Percentiles rank a stretch among this genome's conserved stretches.
These are phyloP conservation scores for Lactarius vividus DNA, from an alignment of 768 basidiomycete genomes.

Conservation along the genomic window DNA sequence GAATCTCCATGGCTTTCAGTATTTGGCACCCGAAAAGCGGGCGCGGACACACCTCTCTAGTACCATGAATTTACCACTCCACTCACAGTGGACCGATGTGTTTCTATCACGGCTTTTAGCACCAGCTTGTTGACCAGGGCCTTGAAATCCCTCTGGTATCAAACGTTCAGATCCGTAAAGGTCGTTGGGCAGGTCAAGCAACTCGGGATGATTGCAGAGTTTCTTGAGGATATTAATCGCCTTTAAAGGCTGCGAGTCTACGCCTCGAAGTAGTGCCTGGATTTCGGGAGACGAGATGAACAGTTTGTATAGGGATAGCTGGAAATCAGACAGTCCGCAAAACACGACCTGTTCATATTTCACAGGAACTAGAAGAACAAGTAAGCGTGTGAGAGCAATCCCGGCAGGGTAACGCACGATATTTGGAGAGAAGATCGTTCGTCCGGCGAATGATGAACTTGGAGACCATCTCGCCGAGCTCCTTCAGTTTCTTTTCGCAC, in stretches of 20 bases:
- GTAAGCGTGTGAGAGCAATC: conserved; percentile 1
- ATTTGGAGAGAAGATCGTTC: conserved; percentile 93
- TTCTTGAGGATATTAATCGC: conserved; percentile 95
- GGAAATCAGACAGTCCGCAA: conserved; percentile 80
- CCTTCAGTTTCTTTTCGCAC: conserved; percentile 87
- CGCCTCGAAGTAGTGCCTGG: conserved; percentile 81
- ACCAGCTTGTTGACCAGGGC: conserved; percentile 41
- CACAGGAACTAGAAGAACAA: conserved; percentile 74
- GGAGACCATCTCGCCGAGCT: conserved; percentile 80
- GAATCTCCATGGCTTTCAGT: conserved; percentile 52
- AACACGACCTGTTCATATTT: conserved; percentile 99
- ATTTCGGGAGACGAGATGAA: conserved; percentile 95
- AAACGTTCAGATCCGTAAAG: conserved; percentile 77
- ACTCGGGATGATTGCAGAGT: conserved; percentile 91
- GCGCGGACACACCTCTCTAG: conserved; percentile 70
- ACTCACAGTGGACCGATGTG: conserved; percentile 65
- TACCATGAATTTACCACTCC: conserved; percentile 90
- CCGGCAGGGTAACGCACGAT: conserved; percentile 53
- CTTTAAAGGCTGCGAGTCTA: conserved; percentile 90
- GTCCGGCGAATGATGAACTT: conserved; percentile 95
- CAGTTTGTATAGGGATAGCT: conserved; percentile 78
- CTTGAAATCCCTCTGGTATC: conserved; percentile 79
- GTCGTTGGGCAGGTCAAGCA: conserved; percentile 82
- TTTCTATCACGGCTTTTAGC: conserved; percentile 45
- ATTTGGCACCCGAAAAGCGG: neutral